Percentiles rank a stretch among this genome's conserved stretches.
These are phyloP conservation scores for Cotoneaster glaucophyllus DNA, from an alignment of 306 rosid species.

Conservation along the genomic window DNA sequence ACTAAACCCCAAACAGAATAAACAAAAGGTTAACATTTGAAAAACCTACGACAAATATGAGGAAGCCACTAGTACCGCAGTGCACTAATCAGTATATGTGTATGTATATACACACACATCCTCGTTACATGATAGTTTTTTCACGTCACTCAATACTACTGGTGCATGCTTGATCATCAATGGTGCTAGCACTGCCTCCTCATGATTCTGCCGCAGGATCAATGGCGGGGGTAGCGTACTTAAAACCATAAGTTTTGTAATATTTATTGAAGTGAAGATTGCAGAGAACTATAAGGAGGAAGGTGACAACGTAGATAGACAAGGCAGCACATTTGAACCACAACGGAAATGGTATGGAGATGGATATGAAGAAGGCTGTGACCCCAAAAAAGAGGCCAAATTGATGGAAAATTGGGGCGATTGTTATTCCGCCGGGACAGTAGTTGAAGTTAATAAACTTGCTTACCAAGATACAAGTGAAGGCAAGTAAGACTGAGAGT, in stretches of 20 bases:
- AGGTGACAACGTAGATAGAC: not conserved
- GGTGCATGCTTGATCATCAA: not conserved
- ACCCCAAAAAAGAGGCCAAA: not conserved
- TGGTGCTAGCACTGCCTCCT: not conserved
- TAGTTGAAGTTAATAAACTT: too few relatives aligned
- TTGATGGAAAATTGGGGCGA: too few relatives aligned
- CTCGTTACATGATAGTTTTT: not conserved
- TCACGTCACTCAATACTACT: not conserved
- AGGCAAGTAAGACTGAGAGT: too few relatives aligned
- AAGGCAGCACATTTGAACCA: not conserved
- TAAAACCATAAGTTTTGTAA: not conserved
- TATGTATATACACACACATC: too few relatives aligned
- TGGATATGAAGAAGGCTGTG: constrained; percentile 5
- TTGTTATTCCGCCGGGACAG: too few relatives aligned
- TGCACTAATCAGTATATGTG: too few relatives aligned
- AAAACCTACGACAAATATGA: too few relatives aligned
- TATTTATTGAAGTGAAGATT: not conserved
- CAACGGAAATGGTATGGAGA: not conserved
- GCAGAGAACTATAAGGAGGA: not conserved
- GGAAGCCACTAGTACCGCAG: too few relatives aligned
- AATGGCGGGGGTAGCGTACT: not conserved
- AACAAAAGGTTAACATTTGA: too few relatives aligned
- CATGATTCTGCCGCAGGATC: not conserved
- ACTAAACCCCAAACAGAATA: too few relatives aligned
- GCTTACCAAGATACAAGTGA: too few relatives aligned